Evolutionary conservation across 106 monocot genomes (phyloP).

Genomic region (Alisma plantagoaquatica): DNA sequence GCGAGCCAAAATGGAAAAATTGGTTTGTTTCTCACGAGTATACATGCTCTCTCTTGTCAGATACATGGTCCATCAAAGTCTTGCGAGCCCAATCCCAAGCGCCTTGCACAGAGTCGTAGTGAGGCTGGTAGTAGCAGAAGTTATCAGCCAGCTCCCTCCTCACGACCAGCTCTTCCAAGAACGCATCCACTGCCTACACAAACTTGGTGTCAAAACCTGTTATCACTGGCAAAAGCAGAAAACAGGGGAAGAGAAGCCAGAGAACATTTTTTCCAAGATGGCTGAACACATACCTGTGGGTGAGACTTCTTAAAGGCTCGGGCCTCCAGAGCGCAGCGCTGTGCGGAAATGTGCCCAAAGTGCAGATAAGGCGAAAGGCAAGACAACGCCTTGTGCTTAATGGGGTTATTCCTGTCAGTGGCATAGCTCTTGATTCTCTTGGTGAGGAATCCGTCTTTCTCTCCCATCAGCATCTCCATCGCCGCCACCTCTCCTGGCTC

Average conservation of each 20-base stretch:
- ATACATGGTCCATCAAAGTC: slow-evolving; percentile 83
- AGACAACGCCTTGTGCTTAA: slow-evolving; percentile 54
- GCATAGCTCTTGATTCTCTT: slow-evolving; percentile 57
- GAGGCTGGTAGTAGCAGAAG: slow-evolving; percentile 87
- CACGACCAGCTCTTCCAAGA: slow-evolving; percentile 93
- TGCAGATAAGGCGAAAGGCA: slow-evolving; percentile 90
- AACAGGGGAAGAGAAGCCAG: too few relatives aligned
- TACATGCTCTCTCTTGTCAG: slow-evolving; percentile 75
- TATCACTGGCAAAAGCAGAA: not conserved
- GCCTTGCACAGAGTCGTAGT: slow-evolving; percentile 82
- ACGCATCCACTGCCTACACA: slow-evolving; percentile 66
- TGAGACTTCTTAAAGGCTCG: slow-evolving; percentile 30
- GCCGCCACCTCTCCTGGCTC: slow-evolving; percentile 80
- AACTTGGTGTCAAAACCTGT: not conserved
- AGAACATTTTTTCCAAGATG: not conserved
- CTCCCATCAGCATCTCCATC: slow-evolving; percentile 68
- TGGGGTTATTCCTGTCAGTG: slow-evolving; percentile 69
- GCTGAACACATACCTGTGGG: slow-evolving; percentile 34
- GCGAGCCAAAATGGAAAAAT: not conserved
- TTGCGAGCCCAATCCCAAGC: slow-evolving; percentile 97
- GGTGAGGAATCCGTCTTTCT: slow-evolving; percentile 64
- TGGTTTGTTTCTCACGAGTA: slow-evolving; percentile 85
- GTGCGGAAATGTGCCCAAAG: slow-evolving; percentile 87
- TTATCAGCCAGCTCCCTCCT: slow-evolving; percentile 93
- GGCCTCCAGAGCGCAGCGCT: slow-evolving; percentile 80